phyloP scores from a whole-genome alignment of 257 asterid genomes.

The Linaria vulgaris region DNA sequence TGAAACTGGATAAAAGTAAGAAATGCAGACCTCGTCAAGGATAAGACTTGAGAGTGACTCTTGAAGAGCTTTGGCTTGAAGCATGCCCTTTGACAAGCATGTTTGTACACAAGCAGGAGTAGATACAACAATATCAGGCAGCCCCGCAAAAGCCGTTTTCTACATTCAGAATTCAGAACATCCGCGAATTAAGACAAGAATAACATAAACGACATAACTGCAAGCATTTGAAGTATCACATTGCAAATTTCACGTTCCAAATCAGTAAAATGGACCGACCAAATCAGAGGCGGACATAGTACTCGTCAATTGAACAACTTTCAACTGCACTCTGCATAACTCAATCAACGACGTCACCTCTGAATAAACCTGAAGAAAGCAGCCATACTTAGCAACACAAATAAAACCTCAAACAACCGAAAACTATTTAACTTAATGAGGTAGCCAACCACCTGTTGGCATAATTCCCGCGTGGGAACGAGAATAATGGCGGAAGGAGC shows the following conservation, averaged over 20 bases:
- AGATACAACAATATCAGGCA: conserved; percentile 75
- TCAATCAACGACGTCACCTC: conserved; percentile 73
- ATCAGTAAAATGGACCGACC: conserved; percentile 47
- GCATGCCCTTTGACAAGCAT: conserved; percentile 55
- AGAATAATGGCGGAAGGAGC: conserved; percentile 77
- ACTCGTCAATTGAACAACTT: conserved; percentile 73
- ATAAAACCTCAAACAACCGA: neutral
- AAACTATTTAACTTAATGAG: neutral
- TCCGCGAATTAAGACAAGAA: neutral
- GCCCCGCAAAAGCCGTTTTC: conserved; percentile 78
- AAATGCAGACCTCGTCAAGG: conserved; percentile 81
- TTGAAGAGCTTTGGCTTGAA: conserved; percentile 67
- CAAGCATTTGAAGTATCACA: neutral
- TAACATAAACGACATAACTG: neutral
- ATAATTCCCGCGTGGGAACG: conserved; percentile 88
- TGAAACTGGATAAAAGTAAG: conserved; percentile 3
- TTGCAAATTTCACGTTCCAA: neutral
- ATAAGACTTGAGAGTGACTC: conserved; percentile 80
- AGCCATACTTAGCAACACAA: neutral
- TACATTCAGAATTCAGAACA: conserved; percentile 28
- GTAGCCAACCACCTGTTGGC: conserved; percentile 68
- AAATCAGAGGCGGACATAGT: conserved; percentile 66
- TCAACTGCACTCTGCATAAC: conserved; percentile 72
- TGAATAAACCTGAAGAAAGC: conserved; percentile 53
- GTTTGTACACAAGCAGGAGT: conserved; percentile 85